Conservation (phyloP, 2,329 filamentous ascomycete species). For the Fusarium sp. region DNA sequence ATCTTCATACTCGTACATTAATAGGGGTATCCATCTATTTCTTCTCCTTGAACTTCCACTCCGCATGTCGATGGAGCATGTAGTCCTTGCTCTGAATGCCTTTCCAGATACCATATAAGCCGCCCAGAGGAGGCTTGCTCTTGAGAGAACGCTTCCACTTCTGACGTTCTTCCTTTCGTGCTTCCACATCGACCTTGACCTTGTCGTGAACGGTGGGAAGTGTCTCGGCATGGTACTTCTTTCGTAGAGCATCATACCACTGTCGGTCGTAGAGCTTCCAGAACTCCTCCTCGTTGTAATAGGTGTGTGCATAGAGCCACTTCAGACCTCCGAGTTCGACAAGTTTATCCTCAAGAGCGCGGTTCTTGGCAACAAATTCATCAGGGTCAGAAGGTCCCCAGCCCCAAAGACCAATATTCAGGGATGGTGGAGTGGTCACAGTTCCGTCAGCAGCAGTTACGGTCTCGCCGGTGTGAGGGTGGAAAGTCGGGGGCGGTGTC, state of each 20-base stretch:
- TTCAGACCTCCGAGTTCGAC: conserved; percentile 80
- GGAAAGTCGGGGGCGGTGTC: conserved; percentile 64
- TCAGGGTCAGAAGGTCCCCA: conserved; percentile 70
- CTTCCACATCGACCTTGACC: conserved; percentile 67
- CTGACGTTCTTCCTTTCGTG: conserved; percentile 55
- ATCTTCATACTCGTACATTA: conserved; percentile 20
- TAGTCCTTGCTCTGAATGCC: conserved; percentile 70
- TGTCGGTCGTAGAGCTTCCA: conserved; percentile 70
- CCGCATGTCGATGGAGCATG: conserved; percentile 63
- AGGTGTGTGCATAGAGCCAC: conserved; percentile 89
- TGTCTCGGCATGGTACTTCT: conserved; percentile 71
- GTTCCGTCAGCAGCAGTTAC: conserved; percentile 41
- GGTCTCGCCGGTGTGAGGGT: conserved; percentile 62
- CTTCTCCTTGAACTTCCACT: conserved; percentile 64
- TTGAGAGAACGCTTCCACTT: conserved; percentile 59
- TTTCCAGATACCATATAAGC: conserved; percentile 70
- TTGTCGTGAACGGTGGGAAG: conserved; percentile 80
- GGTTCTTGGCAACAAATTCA: conserved; percentile 77
- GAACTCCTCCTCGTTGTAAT: conserved; percentile 80
- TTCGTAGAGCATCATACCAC: conserved; percentile 72
- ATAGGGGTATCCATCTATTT: conserved; percentile 41
- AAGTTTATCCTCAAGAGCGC: conserved; percentile 77
- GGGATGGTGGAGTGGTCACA: conserved; percentile 55
- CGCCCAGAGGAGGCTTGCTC: conserved; percentile 67
- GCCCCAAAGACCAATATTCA: conserved; percentile 83